Conservation (phyloP, 192 early-diverging fungal species). For the Coemansia nantahalensis region DNA sequence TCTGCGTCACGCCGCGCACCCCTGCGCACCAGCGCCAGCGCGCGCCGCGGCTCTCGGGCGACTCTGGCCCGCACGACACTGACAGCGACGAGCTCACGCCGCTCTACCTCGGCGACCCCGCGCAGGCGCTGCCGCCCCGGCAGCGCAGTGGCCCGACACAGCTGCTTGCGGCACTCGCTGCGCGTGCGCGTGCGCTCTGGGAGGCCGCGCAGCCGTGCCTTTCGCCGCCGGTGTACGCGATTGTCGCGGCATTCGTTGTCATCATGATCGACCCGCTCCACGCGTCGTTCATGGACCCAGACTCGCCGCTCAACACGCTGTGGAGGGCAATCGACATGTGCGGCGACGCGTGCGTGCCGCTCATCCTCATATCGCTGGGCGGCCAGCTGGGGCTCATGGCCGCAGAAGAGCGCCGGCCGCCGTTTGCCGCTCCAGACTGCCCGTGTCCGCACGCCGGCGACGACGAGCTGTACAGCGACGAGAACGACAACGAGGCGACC, state of each 20-base stretch:
- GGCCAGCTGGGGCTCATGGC: constrained; percentile 60
- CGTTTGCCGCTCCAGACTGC: too few relatives aligned
- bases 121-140: background rate
- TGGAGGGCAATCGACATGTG: constrained; percentile 69
- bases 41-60: constrained; percentile 2
- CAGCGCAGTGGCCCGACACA: background rate
- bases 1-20: constrained; percentile 29
- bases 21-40: constrained; percentile 15
- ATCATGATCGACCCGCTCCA: constrained; percentile 67
- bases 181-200: background rate
- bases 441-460: too few relatives aligned
- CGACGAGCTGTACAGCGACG: background rate
- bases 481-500: background rate
- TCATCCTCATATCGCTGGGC: constrained; percentile 74
- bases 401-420: background rate
- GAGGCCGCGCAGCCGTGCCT: constrained; percentile 40
- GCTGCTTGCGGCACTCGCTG: background rate
- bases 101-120: constrained; percentile 33
- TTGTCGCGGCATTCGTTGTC: constrained; percentile 61
- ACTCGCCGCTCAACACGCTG: constrained; percentile 57
- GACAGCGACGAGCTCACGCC: constrained; percentile 30
- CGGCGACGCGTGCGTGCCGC: constrained; percentile 74
- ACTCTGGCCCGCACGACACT: background rate
- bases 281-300: constrained; percentile 56
- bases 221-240: constrained; percentile 73